Conservation (phyloP, 139 green algal species). For the Astrephomene gubernaculifera region DNA sequence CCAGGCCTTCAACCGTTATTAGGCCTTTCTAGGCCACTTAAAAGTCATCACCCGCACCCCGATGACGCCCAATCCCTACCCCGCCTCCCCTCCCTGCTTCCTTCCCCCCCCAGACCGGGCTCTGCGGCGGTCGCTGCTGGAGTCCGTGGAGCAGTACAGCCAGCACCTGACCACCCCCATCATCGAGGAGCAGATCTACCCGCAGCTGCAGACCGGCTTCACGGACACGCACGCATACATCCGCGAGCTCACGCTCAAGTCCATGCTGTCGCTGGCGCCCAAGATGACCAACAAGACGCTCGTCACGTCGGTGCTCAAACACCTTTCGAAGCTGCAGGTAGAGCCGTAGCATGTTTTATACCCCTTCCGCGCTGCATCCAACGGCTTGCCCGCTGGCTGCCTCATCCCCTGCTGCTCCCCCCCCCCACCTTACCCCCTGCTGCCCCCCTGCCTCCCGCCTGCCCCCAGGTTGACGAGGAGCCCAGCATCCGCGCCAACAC, state of each 20-base stretch:
- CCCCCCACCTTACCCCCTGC: not conserved
- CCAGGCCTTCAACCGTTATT: too few relatives aligned
- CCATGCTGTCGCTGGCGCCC: constrained; percentile 89
- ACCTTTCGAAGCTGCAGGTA: constrained; percentile 94
- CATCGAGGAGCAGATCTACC: constrained; percentile 92
- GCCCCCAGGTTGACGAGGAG: constrained; percentile 92
- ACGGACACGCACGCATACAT: constrained; percentile 92
- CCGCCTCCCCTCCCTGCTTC: not conserved
- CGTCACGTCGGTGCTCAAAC: constrained; percentile 91
- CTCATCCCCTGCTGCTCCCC: not conserved
- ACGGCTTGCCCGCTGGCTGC: not conserved
- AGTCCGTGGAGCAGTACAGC: constrained; percentile 85
- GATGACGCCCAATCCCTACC: not conserved
- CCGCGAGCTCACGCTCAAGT: constrained; percentile 97
- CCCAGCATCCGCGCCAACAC: constrained; percentile 98
- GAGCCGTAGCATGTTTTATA: not conserved
- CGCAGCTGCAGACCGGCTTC: constrained; percentile 86
- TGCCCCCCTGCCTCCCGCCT: not conserved
- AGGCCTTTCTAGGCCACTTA: too few relatives aligned
- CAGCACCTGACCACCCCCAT: constrained; percentile 67
- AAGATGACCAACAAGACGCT: constrained; percentile 92
- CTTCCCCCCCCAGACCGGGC: constrained; percentile 70
- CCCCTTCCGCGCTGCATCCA: not conserved
- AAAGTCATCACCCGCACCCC: too few relatives aligned
- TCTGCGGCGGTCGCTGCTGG: constrained; percentile 90